Base-by-base conservation (phyloP, 192 early-diverging fungal genomes). In the Podila horticola region DNA sequence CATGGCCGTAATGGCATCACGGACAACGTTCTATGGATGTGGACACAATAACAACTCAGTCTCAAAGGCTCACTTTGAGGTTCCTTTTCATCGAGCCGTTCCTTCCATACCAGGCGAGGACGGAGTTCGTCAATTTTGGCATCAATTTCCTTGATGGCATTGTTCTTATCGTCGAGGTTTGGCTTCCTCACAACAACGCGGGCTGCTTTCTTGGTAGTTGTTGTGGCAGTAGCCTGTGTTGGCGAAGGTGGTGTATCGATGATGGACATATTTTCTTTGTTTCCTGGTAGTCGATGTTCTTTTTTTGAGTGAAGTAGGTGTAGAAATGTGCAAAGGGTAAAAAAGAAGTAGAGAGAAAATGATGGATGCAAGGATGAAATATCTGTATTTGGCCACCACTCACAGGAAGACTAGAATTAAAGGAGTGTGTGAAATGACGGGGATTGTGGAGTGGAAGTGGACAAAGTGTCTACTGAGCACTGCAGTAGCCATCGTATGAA, bases 121-220 rank as follows among this genome's bases (percentile, higher is more conserved):
- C 48, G 68, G 31, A 70, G 22, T 24, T 48, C 59, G 3, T 36
- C 59, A 10, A 62, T 70, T 2, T 29, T 26, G 5, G 36, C 68
- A n/a, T 70, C 68, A 30, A 62, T 70, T 26, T 70, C 48, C 8
- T 34, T 34, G 22, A 70, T 15, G 22, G 58, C 45, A 24, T 34
- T 62, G 3, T 51, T 33, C 48, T 70, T 62, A 31, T 70, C 68
- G 0, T 52, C 68, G n/a, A 33, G 48, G 48, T 22, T 62, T 26
- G 68, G 59, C 19, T 70, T 70, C 11, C 31, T 70, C 19, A 62
- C 30, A 45, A 24, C 17, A 24, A 38, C 19, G n/a, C 68, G 68
- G 5, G 31, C 22, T 28, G 15, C 26, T 9, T 58, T 59, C 13
- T 31, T 26, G 17, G 15, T 49, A 31, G 33, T 58, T 7, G 30